Evolutionary conservation across 176 grass and related monocot genomes (phyloP), one percentile per base, ranked within the genome.

Genomic region (Bothriochloa decipiens): DNA sequence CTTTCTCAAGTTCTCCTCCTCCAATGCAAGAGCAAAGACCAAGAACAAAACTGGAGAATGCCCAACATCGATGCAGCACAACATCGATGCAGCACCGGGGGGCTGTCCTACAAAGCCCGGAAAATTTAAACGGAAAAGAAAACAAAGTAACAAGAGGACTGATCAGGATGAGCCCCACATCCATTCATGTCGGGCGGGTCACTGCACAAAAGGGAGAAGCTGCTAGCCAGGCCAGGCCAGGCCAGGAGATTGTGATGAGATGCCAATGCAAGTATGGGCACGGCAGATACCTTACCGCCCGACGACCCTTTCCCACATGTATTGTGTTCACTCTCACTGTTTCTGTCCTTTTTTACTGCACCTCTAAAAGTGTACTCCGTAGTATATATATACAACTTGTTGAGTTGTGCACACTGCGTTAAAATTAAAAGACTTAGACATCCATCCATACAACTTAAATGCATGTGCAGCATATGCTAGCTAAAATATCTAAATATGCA

Each of bases 31-130:
- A 45, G 46, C 46, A 49, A 49, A 85, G 88, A 89, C 58, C 58
- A 62, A 62, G 58, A 62, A 89, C 88, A 89, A 86, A 89, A 72
- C 49, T 89, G 83, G 53, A 82, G 83, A 77, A 89, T 89, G 82
- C 70, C 70, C 82, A 89, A 32, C 70, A 74, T 89, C 70, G 88
- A 85, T 29, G 77, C 81, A 80, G 82, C 52, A 60, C 82, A 89
- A 41, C 70, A 74, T 89, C 70, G 88, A 85, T 29, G 77, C 81
- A 80, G 82, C 52, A 60, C 82, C 76, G 8, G 82, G 70, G 70
- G 29, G 29, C 77, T 85, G 82, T 76, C 82, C 87, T 85, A 8
- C 45, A 68, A 74, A 46, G 28, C 46, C 75, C 68, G 53, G n/a
- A 36, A 2, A 78, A 78, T 47, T 62, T 62, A 63, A 75, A 69